A percentile compares a stretch with the other conserved stretches of the same genome.
Evolutionary conservation across 768 basidiomycete species (phyloP).

Genomic region (Jaapia argillacea): DNA sequence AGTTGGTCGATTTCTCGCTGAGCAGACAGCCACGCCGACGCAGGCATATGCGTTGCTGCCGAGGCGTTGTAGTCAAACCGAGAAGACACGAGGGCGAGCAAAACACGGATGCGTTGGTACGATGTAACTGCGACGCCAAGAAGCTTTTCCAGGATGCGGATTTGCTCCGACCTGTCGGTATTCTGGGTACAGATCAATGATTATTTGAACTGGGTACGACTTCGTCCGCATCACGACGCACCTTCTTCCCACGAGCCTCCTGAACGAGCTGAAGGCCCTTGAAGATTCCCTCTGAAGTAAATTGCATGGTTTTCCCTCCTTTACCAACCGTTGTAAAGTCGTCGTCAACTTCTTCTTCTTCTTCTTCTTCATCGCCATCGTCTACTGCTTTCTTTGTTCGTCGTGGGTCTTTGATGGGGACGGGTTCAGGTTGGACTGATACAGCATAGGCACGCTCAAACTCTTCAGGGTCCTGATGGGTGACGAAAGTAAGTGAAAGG

Average conservation of each 20-base stretch:
- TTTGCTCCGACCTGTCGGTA: slow-evolving; percentile 93
- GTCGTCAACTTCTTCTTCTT: slow-evolving; percentile 38
- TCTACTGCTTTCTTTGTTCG: slow-evolving; percentile 22
- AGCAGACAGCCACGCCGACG: slow-evolving; percentile 83
- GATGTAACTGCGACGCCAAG: slow-evolving; percentile 78
- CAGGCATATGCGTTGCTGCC: slow-evolving; percentile 78
- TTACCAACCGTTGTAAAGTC: slow-evolving; percentile 88
- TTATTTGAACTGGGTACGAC: background rate
- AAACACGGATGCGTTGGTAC: slow-evolving; percentile 90
- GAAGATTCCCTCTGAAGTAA: slow-evolving; percentile 80
- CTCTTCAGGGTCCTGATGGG: slow-evolving; percentile 73
- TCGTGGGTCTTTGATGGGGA: slow-evolving; percentile 25
- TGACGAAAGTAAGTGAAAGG: slow-evolving; percentile 1
- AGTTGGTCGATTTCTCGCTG: slow-evolving; percentile 86
- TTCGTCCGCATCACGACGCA: slow-evolving; percentile 20
- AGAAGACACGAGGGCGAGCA: slow-evolving; percentile 87
- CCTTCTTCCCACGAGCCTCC: slow-evolving; percentile 95
- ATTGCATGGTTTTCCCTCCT: slow-evolving; percentile 76
- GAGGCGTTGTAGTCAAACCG: slow-evolving; percentile 96
- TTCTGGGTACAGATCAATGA: slow-evolving; percentile 58
- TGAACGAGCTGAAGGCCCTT: slow-evolving; percentile 87
- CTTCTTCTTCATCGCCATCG: slow-evolving; percentile 28
- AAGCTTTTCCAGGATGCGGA: slow-evolving; percentile 80
- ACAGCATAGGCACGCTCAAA: slow-evolving; percentile 72
- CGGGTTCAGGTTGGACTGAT: slow-evolving; percentile 35